A percentile compares a stretch with the other conserved stretches of the same genome.
Evolutionary conservation across 768 basidiomycete species (phyloP).

Genomic region (Leucocoprinus leucothites): DNA sequence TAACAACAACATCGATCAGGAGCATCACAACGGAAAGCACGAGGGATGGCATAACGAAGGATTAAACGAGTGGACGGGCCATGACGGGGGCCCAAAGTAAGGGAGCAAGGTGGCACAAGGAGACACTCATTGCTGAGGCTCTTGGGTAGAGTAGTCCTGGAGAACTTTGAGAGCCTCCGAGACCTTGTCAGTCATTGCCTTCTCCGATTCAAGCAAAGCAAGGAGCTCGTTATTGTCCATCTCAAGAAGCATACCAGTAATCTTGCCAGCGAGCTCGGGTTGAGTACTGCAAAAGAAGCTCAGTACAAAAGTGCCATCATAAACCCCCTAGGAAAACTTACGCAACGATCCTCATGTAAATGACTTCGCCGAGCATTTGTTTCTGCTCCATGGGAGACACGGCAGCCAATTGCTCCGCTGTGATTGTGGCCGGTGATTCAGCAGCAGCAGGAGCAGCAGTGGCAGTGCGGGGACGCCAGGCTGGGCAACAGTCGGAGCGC

Average conservation of each 20-base stretch:
- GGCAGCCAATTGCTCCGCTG: constrained; percentile 46
- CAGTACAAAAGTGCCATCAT: constrained; percentile 12
- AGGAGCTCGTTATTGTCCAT: constrained; percentile 97
- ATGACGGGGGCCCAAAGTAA: constrained; percentile 32
- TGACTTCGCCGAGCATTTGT: constrained; percentile 96
- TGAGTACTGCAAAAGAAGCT: constrained; percentile 49
- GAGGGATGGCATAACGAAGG: constrained; percentile 12
- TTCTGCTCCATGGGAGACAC: constrained; percentile 89
- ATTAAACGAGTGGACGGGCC: constrained; percentile 50
- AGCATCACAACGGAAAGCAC: constrained; percentile 34
- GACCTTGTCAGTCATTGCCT: constrained; percentile 87
- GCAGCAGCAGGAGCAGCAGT: constrained; percentile 33
- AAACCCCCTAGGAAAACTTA: constrained; percentile 38
- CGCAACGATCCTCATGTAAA: constrained; percentile 88
- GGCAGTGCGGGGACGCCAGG: constrained; percentile 39
- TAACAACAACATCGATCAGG: constrained; percentile 32
- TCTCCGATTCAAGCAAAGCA: constrained; percentile 78
- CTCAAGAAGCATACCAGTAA: constrained; percentile 98
- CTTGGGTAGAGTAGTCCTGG: constrained; percentile 67
- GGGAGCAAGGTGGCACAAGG: neutral
- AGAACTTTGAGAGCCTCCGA: constrained; percentile 88
- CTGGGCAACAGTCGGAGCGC: constrained; percentile 33
- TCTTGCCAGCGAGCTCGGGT: constrained; percentile 95
- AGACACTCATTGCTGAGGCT: constrained; percentile 18
- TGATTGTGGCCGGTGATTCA: constrained; percentile 40